A percentile compares a stretch with the other conserved stretches of the same genome.
Conservation (phyloP, 2,329 filamentous ascomycete genomes). For the Trichoderma oligosporum region DNA sequence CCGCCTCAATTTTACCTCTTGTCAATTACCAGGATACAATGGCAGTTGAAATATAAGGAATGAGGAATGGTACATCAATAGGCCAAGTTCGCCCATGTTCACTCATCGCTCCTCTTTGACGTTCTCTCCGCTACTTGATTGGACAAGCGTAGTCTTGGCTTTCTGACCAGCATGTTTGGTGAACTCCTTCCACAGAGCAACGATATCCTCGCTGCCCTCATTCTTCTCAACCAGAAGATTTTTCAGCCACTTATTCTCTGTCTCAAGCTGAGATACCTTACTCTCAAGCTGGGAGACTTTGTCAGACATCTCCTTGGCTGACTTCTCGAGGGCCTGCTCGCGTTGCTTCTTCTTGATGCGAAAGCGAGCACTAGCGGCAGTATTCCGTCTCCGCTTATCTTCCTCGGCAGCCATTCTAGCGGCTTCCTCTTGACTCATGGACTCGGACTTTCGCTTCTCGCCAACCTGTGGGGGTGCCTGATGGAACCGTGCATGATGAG, state of each 20-base stretch:
- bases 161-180: slow-evolving; percentile 37
- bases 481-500: slow-evolving; percentile 37
- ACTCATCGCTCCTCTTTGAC: slow-evolving; percentile 13
- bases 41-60: neutral
- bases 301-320: slow-evolving; percentile 77
- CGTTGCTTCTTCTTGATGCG: slow-evolving; percentile 95
- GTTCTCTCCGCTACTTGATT: slow-evolving; percentile 23
- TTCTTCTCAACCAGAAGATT: slow-evolving; percentile 80
- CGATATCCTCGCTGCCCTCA: slow-evolving; percentile 54
- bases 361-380: slow-evolving; percentile 82
- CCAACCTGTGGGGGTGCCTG: slow-evolving; percentile 32
- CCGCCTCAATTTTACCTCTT: too few species aligned
- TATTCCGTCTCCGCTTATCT: slow-evolving; percentile 85
- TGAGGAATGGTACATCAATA: neutral
- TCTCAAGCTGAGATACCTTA: slow-evolving; percentile 72
- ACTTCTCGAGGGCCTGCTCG: slow-evolving; percentile 78
- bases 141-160: slow-evolving; percentile 28
- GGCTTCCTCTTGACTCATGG: slow-evolving; percentile 63
- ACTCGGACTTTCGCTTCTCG: slow-evolving; percentile 48
- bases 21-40: neutral
- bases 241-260: slow-evolving; percentile 79
- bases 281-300: slow-evolving; percentile 71
- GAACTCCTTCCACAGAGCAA: slow-evolving; percentile 51
- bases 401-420: slow-evolving; percentile 76
- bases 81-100: neutral